Conservation (phyloP, 805 yeast species). For the Yamadazyma paraphyllophila region DNA sequence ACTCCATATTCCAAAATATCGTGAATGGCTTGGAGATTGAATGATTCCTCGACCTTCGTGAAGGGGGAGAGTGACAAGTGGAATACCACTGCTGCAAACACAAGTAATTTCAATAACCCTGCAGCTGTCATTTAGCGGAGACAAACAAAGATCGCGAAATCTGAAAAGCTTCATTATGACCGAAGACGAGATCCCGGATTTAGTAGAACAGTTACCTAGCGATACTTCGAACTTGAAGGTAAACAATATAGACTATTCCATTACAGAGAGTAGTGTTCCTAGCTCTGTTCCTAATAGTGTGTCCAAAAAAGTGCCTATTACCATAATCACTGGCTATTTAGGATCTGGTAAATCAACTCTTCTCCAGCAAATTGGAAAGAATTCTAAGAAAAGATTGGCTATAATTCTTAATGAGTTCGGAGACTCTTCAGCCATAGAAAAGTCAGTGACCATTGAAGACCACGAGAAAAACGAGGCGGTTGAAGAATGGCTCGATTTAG, state of each 20-base stretch:
- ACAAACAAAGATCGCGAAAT: background rate
- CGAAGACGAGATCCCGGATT: conserved; percentile 14
- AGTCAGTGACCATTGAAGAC: conserved; percentile 68
- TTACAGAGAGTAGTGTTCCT: conserved; percentile 3
- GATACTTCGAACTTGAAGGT: conserved; percentile 7
- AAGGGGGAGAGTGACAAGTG: conserved; percentile 66
- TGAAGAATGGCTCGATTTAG: conserved; percentile 94
- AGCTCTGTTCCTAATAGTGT: conserved; percentile 8
- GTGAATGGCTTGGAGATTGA: conserved; percentile 84
- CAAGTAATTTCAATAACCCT: conserved; percentile 1
- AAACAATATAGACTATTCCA: conserved; percentile 14
- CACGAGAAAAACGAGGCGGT: conserved; percentile 48
- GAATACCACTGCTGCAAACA: conserved; percentile 46
- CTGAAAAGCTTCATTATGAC: background rate
- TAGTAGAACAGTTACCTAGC: conserved; percentile 15
- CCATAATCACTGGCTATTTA: conserved; percentile 90
- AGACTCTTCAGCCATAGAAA: conserved; percentile 85
- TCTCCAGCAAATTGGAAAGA: conserved; percentile 67
- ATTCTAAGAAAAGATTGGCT: conserved; percentile 74
- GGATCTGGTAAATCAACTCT: conserved; percentile 95
- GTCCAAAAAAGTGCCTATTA: conserved; percentile 70
- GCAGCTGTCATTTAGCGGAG: background rate
- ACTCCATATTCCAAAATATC: conserved; percentile 70
- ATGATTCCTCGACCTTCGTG: conserved; percentile 93
- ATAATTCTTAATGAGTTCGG: conserved; percentile 92